Evolutionary conservation across 768 basidiomycete species (phyloP).

Genomic region (Suillus discolor): DNA sequence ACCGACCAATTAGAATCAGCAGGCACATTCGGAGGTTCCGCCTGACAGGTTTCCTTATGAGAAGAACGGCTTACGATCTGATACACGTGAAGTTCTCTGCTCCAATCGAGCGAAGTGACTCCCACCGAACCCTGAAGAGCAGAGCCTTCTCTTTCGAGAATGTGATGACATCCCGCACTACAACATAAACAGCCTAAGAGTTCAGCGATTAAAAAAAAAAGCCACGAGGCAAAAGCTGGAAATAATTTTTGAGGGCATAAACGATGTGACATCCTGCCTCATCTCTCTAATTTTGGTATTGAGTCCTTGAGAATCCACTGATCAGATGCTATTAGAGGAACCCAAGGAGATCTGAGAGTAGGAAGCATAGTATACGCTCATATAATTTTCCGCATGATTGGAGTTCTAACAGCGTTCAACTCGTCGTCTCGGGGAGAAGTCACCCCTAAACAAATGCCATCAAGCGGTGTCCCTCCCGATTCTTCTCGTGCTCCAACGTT

Average conservation of each 20-base stretch:
- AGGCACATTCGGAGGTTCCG: not conserved
- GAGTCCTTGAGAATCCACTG: not conserved
- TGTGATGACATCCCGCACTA: not conserved
- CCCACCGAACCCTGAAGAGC: not conserved
- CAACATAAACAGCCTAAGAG: not conserved
- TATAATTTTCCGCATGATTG: not conserved
- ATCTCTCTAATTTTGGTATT: not conserved
- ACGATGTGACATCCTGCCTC: not conserved
- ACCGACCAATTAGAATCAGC: no score
- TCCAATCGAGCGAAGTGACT: not conserved
- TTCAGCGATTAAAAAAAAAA: not conserved
- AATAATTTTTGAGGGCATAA: not conserved
- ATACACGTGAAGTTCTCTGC: not conserved
- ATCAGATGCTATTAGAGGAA: not conserved
- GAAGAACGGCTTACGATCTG: not conserved
- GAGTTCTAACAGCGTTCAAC: not conserved
- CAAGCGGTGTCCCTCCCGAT: not conserved
- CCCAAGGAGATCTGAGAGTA: not conserved
- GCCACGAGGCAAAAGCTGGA: not conserved
- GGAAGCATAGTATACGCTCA: not conserved
- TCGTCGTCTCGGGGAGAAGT: not conserved
- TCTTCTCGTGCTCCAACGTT: not conserved
- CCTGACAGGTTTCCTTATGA: not conserved
- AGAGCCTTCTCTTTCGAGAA: slow-evolving; percentile 1
- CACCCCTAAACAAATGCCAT: not conserved